Conservation (phyloP, 768 basidiomycete genomes). For the Termitomyces sp. region DNA sequence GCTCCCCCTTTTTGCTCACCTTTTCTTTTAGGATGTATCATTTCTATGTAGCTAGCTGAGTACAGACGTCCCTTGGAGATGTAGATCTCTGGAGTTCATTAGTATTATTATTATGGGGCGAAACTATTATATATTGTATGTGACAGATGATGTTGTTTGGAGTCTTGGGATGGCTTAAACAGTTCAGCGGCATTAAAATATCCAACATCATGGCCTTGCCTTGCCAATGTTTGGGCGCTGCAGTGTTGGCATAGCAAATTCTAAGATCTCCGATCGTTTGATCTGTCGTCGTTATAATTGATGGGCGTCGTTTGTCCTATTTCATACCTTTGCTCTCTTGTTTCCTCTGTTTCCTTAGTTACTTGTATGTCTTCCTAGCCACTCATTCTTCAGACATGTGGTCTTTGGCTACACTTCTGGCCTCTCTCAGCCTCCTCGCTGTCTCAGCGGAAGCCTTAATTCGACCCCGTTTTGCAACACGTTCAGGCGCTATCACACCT, state of each 20-base stretch:
- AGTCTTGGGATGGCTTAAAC: not conserved
- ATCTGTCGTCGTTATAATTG: no score
- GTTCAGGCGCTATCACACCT: conserved; percentile 23
- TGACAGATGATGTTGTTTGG: not conserved
- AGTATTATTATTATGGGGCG: not conserved
- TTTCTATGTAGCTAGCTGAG: conserved; percentile 19
- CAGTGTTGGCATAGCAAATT: not conserved
- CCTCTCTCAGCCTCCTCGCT: conserved; percentile 6
- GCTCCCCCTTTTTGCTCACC: conserved; percentile 13
- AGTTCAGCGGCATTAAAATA: not conserved
- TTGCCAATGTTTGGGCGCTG: not conserved
- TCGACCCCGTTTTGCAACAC: conserved; percentile 16
- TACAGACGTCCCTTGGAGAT: conserved; percentile 18
- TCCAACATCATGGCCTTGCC: not conserved
- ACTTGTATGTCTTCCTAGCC: conserved; percentile 12
- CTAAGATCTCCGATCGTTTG: not conserved
- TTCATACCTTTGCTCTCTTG: not conserved
- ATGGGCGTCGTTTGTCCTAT: not conserved
- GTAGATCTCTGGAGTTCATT: conserved; percentile 10
- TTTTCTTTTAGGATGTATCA: conserved; percentile 28
- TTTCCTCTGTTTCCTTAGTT: not conserved
- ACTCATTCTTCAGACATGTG: conserved; percentile 7
- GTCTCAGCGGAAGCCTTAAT: conserved; percentile 11
- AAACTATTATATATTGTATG: no score
- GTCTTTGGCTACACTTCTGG: conserved; percentile 7